Evolutionary conservation across 768 basidiomycete genomes (phyloP).

Genomic region (Vararia minispora): DNA sequence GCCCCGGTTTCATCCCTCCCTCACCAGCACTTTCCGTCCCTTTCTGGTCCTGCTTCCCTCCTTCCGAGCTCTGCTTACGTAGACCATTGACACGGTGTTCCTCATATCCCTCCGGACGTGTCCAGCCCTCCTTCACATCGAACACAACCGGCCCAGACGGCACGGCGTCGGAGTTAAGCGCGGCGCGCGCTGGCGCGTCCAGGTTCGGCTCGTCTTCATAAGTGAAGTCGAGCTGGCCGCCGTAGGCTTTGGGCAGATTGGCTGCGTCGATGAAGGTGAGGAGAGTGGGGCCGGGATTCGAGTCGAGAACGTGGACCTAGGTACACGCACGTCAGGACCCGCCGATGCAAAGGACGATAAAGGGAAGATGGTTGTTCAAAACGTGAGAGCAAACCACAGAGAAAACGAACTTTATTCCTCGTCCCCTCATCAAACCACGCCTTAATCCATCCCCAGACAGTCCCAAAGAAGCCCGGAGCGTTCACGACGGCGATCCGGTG

Average conservation of each 20-base stretch:
- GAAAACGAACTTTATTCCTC: no score
- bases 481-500: slow-evolving; percentile 61
- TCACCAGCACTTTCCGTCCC: no score
- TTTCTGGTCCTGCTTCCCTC: no score
- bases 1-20: no score
- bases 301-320: slow-evolving; percentile 69
- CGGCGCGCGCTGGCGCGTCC: slow-evolving; percentile 40
- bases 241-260: slow-evolving; percentile 59
- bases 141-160: slow-evolving; percentile 48
- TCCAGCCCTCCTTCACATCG: slow-evolving; percentile 31
- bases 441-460: slow-evolving; percentile 80
- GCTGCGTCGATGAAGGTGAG: slow-evolving; percentile 33
- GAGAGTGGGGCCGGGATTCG: slow-evolving; percentile 42
- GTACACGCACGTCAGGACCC: slow-evolving; percentile 72
- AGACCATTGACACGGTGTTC: no score
- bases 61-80: no score
- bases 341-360: slow-evolving; percentile 24
- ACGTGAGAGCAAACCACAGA: no score
- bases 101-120: slow-evolving; percentile 12
- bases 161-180: slow-evolving; percentile 31
- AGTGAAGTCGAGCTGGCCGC: slow-evolving; percentile 62
- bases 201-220: slow-evolving; percentile 58
- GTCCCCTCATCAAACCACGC: slow-evolving; percentile 21
- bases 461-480: slow-evolving; percentile 73
- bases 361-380: no score